phyloP scores from a whole-genome alignment of 805 yeast species.

The Candida ovalis region DNA sequence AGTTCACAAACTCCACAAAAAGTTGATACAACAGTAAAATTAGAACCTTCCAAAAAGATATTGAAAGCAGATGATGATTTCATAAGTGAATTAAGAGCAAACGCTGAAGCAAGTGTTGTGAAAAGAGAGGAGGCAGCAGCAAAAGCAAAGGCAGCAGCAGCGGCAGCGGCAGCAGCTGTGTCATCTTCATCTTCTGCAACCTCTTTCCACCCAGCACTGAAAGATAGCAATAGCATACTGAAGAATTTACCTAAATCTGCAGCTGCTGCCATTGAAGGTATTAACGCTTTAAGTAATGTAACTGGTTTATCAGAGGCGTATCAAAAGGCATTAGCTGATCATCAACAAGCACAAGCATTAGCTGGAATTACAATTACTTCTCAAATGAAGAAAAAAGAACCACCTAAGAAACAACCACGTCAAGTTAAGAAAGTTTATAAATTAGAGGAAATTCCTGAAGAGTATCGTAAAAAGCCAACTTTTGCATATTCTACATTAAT shows the following conservation, averaged over 20 bases:
- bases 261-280: neutral
- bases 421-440: conserved; percentile 63
- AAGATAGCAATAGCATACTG: neutral
- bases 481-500: conserved; percentile 78
- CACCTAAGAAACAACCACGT: conserved; percentile 45
- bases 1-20: conserved; percentile 18
- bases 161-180: conserved; percentile 15
- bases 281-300: neutral
- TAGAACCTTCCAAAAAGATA: conserved; percentile 7
- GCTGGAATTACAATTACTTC: conserved; percentile 3
- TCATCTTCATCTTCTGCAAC: neutral
- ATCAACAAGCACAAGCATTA: conserved; percentile 6
- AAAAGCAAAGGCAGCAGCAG: conserved; percentile 23
- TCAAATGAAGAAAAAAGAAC: conserved; percentile 15
- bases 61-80: conserved; percentile 25
- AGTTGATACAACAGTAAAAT: neutral
- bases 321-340: conserved; percentile 4
- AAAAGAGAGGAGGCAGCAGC: conserved; percentile 26
- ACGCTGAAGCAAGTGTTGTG: conserved; percentile 28
- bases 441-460: conserved; percentile 84
- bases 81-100: conserved; percentile 27
- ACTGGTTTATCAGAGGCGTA: conserved; percentile 7
- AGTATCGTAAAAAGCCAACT: conserved; percentile 80
- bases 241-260: conserved; percentile 1
- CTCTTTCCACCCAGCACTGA: neutral